Evolutionary conservation across 1,284 basidiomycete species (phyloP).

Genomic region (Marasmius fiardii): DNA sequence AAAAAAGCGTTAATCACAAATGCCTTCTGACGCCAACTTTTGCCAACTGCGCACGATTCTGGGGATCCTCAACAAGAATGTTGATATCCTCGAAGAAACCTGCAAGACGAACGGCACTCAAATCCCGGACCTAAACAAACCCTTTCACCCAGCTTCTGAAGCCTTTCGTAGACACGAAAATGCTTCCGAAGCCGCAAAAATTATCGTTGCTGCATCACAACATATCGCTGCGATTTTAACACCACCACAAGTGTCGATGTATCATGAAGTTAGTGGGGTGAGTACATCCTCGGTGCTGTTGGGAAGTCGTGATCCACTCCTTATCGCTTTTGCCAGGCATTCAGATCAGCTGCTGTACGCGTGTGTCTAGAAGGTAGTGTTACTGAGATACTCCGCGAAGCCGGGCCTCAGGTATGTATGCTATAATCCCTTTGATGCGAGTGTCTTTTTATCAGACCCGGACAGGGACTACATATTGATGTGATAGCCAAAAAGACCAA

Average conservation of each 20-base stretch:
- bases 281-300: slow-evolving; percentile 14
- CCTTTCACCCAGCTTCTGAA: slow-evolving; percentile 28
- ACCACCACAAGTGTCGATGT: slow-evolving; percentile 26
- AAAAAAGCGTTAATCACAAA: too few relatives aligned
- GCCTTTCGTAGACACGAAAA: slow-evolving; percentile 24
- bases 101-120: slow-evolving; percentile 14
- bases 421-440: background rate
- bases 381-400: slow-evolving; percentile 32
- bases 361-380: slow-evolving; percentile 29
- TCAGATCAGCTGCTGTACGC: slow-evolving; percentile 20
- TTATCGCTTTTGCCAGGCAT: slow-evolving; percentile 12
- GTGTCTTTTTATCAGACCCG: background rate
- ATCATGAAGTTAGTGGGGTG: slow-evolving; percentile 26
- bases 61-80: background rate
- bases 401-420: slow-evolving; percentile 27
- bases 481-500: slow-evolving; percentile 21
- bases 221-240: slow-evolving; percentile 33
- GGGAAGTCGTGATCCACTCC: background rate
- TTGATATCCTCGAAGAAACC: slow-evolving; percentile 21
- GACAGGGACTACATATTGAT: slow-evolving; percentile 22
- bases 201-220: slow-evolving; percentile 32
- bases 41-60: too few relatives aligned
- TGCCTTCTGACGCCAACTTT: background rate
- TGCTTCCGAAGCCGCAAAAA: slow-evolving; percentile 27
- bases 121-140: slow-evolving; percentile 23